Evolutionary conservation across 2,329 filamentous ascomycete genomes (phyloP), one percentile per base, ranked within the genome.

Genomic region (Fusarium euwallaceae): DNA sequence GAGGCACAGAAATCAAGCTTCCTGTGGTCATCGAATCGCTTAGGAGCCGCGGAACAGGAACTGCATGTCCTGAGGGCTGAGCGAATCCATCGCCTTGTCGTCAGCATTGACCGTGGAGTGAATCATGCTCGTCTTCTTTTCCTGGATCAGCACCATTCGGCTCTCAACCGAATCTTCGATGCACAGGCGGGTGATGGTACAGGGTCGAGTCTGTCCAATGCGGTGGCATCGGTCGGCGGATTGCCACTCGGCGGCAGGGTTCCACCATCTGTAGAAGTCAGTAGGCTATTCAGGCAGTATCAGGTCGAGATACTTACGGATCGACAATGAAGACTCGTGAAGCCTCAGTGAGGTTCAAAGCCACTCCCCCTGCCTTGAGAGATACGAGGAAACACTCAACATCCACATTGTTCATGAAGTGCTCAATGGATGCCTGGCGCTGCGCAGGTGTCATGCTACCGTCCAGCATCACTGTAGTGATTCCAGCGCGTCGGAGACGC

Each of bases 181-280:
- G 81, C 95, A 97, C 12, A 99, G 90, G 32, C 97, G 92, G 1
- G 95, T 98, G 78, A 99, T 97, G 39, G 94, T 94, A 81, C 97
- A 98, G 32, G 96, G 96, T 9, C 97, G 93, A 56, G 92, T 94
- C 86, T 99, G 97, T 36, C 97, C 97, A 77, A 98, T 99, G 66
- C 97, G 95, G 84, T 98, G 97, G 80, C 93, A 95, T 74, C 94
- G 90, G 82, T 99, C 97, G 4, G 97, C 97, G 71, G 94, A 97
- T 84, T 99, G 97, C 97, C 97, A 99, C 85, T 99, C 97, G 0
- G 96, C 96, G n/a, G 95, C 95, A n/a, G 97, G 97, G 78, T 98
- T 98, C 97, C 97, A 99, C 97, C 97, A 98, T 77, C 93, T 95
- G 76, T n/a, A 39, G 71, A 29, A 6, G 62, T 85, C 70, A 82